Conservation (phyloP, 2,329 filamentous ascomycete species). For the Thermothelomyces thermophilus region DNA sequence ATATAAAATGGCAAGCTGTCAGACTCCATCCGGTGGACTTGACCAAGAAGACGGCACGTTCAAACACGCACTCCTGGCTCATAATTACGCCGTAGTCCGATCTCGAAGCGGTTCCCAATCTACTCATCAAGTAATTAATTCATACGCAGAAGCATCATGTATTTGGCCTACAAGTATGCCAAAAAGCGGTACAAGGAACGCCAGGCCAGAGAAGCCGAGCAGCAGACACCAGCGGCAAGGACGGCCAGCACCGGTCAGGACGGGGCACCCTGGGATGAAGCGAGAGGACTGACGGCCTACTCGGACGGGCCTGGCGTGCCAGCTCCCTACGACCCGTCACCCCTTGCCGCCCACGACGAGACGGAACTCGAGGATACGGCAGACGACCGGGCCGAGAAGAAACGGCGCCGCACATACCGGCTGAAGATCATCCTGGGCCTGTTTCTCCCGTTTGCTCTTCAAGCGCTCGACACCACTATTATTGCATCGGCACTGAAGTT, state of each 20-base stretch:
- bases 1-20: too few species aligned
- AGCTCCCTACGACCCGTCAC: not conserved
- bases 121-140: too few species aligned
- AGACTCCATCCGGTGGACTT: too few species aligned
- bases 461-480: constrained; percentile 59
- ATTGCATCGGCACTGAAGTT: constrained; percentile 52
- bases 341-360: not conserved
- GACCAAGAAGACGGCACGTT: too few species aligned
- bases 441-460: constrained; percentile 53
- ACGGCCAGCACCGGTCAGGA: not conserved
- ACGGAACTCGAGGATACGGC: constrained; percentile 12
- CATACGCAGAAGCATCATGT: constrained; percentile 16
- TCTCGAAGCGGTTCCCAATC: too few species aligned
- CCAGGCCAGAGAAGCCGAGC: constrained; percentile 8
- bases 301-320: not conserved
- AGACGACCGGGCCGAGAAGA: constrained; percentile 30
- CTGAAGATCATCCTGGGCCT: constrained; percentile 55
- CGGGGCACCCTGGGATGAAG: not conserved
- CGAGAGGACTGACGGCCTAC: not conserved
- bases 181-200: constrained; percentile 18
- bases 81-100: too few species aligned
- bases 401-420: constrained; percentile 38
- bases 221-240: not conserved
- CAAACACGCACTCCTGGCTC: too few species aligned
- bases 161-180: constrained; percentile 21